Conservation (phyloP, 306 rosid species). For the Pterocarpus macrocarpus region DNA sequence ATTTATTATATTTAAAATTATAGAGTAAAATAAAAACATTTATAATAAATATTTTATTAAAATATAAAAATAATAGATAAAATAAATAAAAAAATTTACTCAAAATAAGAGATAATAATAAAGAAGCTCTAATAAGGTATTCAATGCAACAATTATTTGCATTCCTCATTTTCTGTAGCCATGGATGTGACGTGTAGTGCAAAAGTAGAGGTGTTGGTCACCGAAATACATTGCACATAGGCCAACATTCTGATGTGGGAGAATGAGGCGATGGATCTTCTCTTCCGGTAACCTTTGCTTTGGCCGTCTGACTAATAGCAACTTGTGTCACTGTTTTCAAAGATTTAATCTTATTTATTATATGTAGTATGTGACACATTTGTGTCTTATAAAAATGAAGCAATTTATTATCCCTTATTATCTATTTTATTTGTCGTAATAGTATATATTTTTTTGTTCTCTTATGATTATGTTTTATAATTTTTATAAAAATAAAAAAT, state of each 20-base stretch:
- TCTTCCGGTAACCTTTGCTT: not conserved
- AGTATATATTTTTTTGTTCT: no score
- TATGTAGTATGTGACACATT: not conserved
- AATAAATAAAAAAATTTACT: no score
- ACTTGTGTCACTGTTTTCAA: not conserved
- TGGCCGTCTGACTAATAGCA: not conserved
- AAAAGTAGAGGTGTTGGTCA: not conserved
- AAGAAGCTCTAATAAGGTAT: not conserved
- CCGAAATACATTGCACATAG: conserved; percentile 47
- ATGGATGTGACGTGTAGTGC: conserved; percentile 37
- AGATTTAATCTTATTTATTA: not conserved
- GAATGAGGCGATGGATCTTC: conserved; percentile 26
- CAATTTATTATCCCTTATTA: not conserved
- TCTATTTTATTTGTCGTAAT: no score
- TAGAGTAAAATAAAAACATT: no score
- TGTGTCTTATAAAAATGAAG: not conserved
- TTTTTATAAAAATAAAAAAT: no score
- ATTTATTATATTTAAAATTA: no score
- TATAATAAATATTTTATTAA: no score
- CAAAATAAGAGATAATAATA: not conserved
- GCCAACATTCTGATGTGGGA: conserved; percentile 5
- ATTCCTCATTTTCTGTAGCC: not conserved
- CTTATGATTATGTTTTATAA: no score
- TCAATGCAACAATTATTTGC: not conserved
- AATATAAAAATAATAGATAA: no score